These are phyloP conservation scores for Osmozyma mogii DNA, from an alignment of 805 yeast genomes.

Conservation along the genomic window DNA sequence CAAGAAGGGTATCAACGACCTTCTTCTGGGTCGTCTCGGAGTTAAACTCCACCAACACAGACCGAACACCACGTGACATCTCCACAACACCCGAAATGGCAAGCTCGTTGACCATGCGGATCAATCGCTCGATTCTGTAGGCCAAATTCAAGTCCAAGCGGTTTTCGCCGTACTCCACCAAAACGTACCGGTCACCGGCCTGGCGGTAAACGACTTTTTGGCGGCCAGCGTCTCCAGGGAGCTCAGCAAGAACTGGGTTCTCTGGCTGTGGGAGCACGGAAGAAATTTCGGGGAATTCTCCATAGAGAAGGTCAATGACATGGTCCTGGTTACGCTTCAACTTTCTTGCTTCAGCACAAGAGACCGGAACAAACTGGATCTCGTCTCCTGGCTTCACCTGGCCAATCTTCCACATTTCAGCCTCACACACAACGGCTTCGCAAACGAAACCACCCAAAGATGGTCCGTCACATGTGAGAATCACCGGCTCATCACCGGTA, in stretches of 20 bases:
- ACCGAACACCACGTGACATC: slow-evolving; percentile 96
- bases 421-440: slow-evolving; percentile 90
- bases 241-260: slow-evolving; percentile 61
- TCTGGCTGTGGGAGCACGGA: slow-evolving; percentile 35
- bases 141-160: slow-evolving; percentile 76
- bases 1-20: slow-evolving; percentile 55
- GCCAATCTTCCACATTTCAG: slow-evolving; percentile 98
- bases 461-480: slow-evolving; percentile 95
- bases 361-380: slow-evolving; percentile 72
- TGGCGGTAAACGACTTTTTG: slow-evolving; percentile 87
- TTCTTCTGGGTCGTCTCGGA: slow-evolving; percentile 56
- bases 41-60: slow-evolving; percentile 83
- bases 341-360: slow-evolving; percentile 57
- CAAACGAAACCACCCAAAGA: slow-evolving; percentile 97
- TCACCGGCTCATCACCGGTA: slow-evolving; percentile 98
- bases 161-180: slow-evolving; percentile 91
- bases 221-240: slow-evolving; percentile 75
- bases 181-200: slow-evolving; percentile 91
- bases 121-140: slow-evolving; percentile 78
- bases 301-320: slow-evolving; percentile 39
- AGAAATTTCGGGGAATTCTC: slow-evolving; percentile 25
- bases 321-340: slow-evolving; percentile 57
- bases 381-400: slow-evolving; percentile 93
- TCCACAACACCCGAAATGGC: slow-evolving; percentile 78
- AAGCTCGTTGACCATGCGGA: slow-evolving; percentile 58